Base-by-base conservation (phyloP, 352 stramenopile species). In the Pilasporangium apinafurcum region DNA sequence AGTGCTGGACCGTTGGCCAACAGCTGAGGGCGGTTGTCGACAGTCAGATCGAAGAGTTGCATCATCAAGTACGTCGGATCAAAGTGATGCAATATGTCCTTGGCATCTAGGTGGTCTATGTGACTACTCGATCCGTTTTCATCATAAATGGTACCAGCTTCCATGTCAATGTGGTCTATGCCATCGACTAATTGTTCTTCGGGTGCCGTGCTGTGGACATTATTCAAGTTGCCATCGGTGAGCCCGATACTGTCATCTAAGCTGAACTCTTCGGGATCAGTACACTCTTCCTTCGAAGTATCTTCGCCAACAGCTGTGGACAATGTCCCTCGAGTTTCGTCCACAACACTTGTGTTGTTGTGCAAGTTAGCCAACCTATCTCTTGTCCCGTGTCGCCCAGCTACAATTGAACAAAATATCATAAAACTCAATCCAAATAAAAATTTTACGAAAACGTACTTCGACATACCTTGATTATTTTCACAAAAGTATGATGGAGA, bases 51-150 rank as follows among this genome's bases (percentile, higher is more conserved):
- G 37, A 90, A 93, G 1, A 93, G 45, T 48, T 90, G 71, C 67
- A 83, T 85, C 82, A 93, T 93, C 28, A 93, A 46, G 45, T 84
- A 75, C 36, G 72, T 60, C 28, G 82, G 79, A 29, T 92, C 69
- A 16, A 80, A 64, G n/a, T n/a, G n/a, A n/a, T n/a, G n/a, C n/a
- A n/a, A n/a, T n/a, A n/a, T n/a, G n/a, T n/a, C n/a, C n/a, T n/a
- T n/a, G n/a, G n/a, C n/a, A n/a, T n/a, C n/a, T n/a, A n/a, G n/a
- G n/a, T n/a, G n/a, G n/a, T n/a, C n/a, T n/a, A n/a, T n/a, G n/a
- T n/a, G n/a, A n/a, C n/a, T n/a, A n/a, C n/a, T n/a, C n/a, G n/a
- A n/a, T n/a, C n/a, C n/a, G n/a, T n/a, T n/a, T n/a, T n/a, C n/a
- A n/a, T n/a, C n/a, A n/a, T n/a, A n/a, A n/a, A n/a, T n/a, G n/a